Base-by-base conservation (phyloP, 495 filamentous ascomycete genomes). In the Hypomontagnella submonticulosa region DNA sequence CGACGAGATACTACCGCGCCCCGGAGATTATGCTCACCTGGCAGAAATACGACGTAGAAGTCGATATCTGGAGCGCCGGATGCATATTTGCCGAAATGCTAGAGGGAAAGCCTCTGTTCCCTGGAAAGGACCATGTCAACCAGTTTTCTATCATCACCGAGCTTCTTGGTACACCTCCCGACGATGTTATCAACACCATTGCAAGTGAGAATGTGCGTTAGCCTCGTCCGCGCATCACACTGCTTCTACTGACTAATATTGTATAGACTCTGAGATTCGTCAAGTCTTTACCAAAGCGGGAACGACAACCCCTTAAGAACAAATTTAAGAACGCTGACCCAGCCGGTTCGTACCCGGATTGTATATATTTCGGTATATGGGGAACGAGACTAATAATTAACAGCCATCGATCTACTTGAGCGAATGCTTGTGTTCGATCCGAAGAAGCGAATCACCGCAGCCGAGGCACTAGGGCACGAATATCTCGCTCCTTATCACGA, bases 21-120 rank as follows among this genome's bases (percentile, higher is more conserved):
- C 95, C 95, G 12, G 95, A 99, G 79, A 99, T 99, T 74, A 99
- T 99, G 95, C 92, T 99, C 71, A 99, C 95, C 42, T 99, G 95
- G 95, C 95, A 99, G 77, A 99, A 98, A 80, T 99, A 99, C 79
- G 95, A 99, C 71, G 92, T 97, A 42, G 96, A 98, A 81, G 95
- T 99, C 49, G 95, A 99, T 77, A 97, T 99, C 71, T 99, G 95
- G 95, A 97, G 94, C 73, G 94, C 96, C 8, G 95, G 94, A 55
- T 99, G 95, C 79, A 99, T 99, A 71, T 99, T 99, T 73, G 95
- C 95, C 46, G 95, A 99, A 78, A 99, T 99, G 95, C 81, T 99
- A 62, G 93, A 98, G 80, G 96, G 96, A 61, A 98, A 98, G 81
- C 95, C 95, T 34, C 81, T 99, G 4, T 99, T 99, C 85, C 95